A percentile compares a stretch with the other conserved stretches of the same genome.
phyloP scores from a whole-genome alignment of 352 stramenopile species.

The Phytophthora ramorum region DNA sequence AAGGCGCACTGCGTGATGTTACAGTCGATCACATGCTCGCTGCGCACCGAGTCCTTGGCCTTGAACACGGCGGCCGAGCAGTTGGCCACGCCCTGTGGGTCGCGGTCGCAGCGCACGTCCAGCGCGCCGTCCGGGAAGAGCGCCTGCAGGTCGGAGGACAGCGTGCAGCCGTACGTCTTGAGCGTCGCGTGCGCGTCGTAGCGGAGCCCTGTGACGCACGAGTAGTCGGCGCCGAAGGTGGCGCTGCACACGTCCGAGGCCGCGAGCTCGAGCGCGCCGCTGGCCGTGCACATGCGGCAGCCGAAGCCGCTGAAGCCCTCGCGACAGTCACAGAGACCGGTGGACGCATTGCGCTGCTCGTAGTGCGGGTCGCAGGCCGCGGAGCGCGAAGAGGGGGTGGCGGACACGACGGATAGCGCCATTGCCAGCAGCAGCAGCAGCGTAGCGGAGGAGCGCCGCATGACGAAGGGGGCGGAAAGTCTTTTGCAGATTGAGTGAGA shows the following conservation, averaged over 20 bases:
- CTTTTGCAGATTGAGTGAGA: background rate
- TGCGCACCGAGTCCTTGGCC: constrained; percentile 44
- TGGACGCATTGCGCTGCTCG: constrained; percentile 59
- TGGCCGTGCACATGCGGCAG: constrained; percentile 80
- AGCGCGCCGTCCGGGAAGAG: constrained; percentile 74
- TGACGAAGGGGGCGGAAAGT: background rate
- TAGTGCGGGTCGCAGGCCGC: constrained; percentile 63
- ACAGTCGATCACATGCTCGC: constrained; percentile 82
- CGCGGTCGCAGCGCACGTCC: constrained; percentile 65
- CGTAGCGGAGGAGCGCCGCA: background rate
- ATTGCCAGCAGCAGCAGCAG: constrained; percentile 6
- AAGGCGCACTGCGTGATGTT: constrained; percentile 63
- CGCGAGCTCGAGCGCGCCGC: too few species aligned
- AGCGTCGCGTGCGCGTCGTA: constrained; percentile 51
- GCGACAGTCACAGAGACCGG: constrained; percentile 60
- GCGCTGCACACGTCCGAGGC: constrained; percentile 38
- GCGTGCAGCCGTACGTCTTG: constrained; percentile 77
- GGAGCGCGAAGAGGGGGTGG: too few species aligned
- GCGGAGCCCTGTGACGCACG: constrained; percentile 55
- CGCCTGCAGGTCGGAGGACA: constrained; percentile 61
- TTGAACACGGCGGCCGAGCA: constrained; percentile 81
- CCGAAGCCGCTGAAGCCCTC: constrained; percentile 64
- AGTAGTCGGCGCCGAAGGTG: constrained; percentile 43
- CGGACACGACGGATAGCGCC: background rate
- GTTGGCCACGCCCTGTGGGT: constrained; percentile 35